Evolutionary conservation across 306 rosid genomes (phyloP), one percentile per base, ranked within the genome.

Genomic region (Biancaea sappan): DNA sequence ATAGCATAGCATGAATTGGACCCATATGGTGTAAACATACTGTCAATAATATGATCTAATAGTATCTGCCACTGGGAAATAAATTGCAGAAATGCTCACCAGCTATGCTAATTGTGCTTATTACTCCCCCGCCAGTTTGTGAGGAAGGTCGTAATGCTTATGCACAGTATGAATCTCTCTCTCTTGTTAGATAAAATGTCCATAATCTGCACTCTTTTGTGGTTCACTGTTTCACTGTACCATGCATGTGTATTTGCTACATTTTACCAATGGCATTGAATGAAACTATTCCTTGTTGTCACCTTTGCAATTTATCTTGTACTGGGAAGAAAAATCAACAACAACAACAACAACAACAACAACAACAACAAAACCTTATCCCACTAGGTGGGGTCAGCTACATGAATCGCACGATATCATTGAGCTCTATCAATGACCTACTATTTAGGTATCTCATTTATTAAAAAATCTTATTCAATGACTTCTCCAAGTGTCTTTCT

Each of bases 81-180:
- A 84, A 77, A 74, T 87, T 83, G 80, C 91, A 94, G 98, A 81
- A 84, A 63, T 79, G 86, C 80, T 88, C 86, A 29, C 83, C 95
- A 37, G 66, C 84, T 21, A 81, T 88, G 83, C 81, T 83, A 68
- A 78, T 90, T 72, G 87, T 91, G 86, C 88, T 94, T 48, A 90
- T 94, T 65, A 86, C 91, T 63, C 98, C 95, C 61, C 98, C 98
- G 5, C 97, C 98, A 48, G 41, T 94, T 60, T 86, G 79, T 28
- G 98, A 90, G 85, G 90, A 86, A 74, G 95, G 98, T 25, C 96
- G 95, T 56, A 72, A 59, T 26, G 85, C 72, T 52, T 88, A 58
- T 82, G 96, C 97, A 2, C 75, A 41, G 98, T 90, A 85, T 61
- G 87, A 71, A 59, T 71, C 34, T 34, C 34, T 62, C 57, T 73